A percentile compares a stretch with the other conserved stretches of the same genome.
Conservation (phyloP, 768 basidiomycete genomes). For the Leccinum rimulosum region DNA sequence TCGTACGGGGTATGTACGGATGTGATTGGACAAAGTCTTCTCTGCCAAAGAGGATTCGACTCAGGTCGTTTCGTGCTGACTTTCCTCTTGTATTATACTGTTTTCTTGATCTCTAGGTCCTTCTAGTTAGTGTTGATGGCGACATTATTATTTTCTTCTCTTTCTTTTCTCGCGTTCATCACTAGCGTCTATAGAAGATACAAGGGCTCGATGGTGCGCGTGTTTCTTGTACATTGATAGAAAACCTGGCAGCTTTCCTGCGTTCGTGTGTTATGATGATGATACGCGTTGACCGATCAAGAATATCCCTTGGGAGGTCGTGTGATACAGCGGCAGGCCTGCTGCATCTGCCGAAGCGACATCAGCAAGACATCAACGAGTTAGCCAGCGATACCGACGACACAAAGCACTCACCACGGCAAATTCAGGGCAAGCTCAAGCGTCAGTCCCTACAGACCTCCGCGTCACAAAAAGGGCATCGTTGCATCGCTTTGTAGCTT, state of each 20-base stretch:
- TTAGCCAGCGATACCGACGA: background rate
- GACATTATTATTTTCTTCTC: background rate
- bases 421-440: background rate
- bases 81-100: background rate
- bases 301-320: background rate
- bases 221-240: background rate
- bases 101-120: background rate
- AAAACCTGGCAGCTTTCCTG: background rate
- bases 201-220: background rate
- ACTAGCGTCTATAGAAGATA: background rate
- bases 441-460: conserved; percentile 3
- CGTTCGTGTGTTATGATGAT: background rate
- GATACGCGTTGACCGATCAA: background rate
- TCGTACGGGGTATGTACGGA: background rate
- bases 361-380: background rate
- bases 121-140: background rate
- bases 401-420: background rate
- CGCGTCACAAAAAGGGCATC: conserved; percentile 1
- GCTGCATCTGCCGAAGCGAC: background rate
- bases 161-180: background rate
- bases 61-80: background rate
- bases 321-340: too few relatives aligned
- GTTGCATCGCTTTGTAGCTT: background rate
- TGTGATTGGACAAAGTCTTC: too few relatives aligned
- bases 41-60: background rate